These are phyloP conservation scores for Beauveria sp. DNA, from an alignment of 2,329 filamentous ascomycete genomes.

Conservation along the genomic window DNA sequence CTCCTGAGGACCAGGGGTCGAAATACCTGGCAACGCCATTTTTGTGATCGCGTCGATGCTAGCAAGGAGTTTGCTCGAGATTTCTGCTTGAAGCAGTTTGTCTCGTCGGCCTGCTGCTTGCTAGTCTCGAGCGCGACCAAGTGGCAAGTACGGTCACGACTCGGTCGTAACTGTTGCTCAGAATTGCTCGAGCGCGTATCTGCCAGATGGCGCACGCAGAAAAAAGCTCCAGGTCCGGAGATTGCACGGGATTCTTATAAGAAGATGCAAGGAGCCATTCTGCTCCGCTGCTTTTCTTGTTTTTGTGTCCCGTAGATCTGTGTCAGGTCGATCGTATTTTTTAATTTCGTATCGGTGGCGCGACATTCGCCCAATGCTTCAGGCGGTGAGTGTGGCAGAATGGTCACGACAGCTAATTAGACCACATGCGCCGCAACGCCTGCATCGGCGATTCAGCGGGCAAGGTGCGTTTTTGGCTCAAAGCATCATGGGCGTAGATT, in stretches of 20 bases:
- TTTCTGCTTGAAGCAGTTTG: neutral
- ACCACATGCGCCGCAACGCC: too few species aligned
- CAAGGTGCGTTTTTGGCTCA: neutral
- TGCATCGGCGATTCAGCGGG: too few species aligned
- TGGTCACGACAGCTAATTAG: neutral
- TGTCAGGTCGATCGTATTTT: neutral
- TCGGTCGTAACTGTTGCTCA: neutral
- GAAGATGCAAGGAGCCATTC: neutral
- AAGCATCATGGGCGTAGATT: too few species aligned
- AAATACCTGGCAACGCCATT: constrained; percentile 18
- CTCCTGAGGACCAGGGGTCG: constrained; percentile 26
- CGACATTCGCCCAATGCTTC: constrained; percentile 14
- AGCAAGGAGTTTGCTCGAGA: neutral
- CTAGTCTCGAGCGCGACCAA: neutral
- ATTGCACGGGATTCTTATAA: neutral
- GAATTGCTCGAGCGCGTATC: neutral
- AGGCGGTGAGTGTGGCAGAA: constrained; percentile 26
- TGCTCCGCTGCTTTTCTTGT: neutral
- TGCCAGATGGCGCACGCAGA: neutral
- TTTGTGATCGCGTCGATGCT: constrained; percentile 9
- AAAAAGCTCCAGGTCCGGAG: neutral
- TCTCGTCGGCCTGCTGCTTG: neutral
- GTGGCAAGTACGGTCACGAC: neutral
- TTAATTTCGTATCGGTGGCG: neutral
- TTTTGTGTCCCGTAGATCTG: neutral